Evolutionary conservation across 1,284 basidiomycete genomes (phyloP).

Genomic region (Ustilago loliicola): DNA sequence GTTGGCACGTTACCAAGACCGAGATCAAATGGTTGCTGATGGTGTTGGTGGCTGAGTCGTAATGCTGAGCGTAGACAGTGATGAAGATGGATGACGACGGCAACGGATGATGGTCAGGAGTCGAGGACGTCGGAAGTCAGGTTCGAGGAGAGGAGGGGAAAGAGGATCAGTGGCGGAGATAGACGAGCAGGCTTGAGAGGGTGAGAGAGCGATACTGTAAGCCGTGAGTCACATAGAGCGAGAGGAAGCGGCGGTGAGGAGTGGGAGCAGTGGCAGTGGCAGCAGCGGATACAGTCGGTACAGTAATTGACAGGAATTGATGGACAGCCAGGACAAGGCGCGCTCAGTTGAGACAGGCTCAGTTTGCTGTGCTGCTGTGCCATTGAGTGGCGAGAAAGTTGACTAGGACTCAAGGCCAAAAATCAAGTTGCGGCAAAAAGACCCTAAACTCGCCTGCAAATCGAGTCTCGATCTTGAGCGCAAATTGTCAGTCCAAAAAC

Average conservation of each 20-base stretch:
- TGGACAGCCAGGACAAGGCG: too few species aligned
- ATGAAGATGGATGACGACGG: constrained; percentile 3
- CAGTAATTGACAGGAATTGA: too few species aligned
- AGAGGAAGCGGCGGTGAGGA: background rate
- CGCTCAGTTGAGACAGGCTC: background rate
- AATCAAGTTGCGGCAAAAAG: constrained; percentile 3
- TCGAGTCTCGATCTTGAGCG: background rate
- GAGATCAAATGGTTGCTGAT: constrained; percentile 6
- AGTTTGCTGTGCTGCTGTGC: constrained; percentile 1
- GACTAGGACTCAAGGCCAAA: background rate
- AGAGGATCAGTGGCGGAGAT: constrained; percentile 29
- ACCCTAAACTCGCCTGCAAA: constrained; percentile 2
- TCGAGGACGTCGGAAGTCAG: too few species aligned
- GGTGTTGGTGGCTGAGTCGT: constrained; percentile 8
- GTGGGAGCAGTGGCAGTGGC: background rate
- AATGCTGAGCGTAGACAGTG: constrained; percentile 3
- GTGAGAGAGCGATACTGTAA: background rate
- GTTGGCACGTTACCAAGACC: constrained; percentile 1
- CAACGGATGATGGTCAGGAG: background rate
- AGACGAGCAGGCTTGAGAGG: constrained; percentile 13
- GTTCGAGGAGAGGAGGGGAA: background rate
- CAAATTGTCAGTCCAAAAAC: background rate
- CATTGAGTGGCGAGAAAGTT: background rate
- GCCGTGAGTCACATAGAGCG: background rate
- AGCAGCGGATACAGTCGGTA: background rate